phyloP scores from a whole-genome alignment of 2,329 filamentous ascomycete genomes.

The Drechmeria coniospora region DNA sequence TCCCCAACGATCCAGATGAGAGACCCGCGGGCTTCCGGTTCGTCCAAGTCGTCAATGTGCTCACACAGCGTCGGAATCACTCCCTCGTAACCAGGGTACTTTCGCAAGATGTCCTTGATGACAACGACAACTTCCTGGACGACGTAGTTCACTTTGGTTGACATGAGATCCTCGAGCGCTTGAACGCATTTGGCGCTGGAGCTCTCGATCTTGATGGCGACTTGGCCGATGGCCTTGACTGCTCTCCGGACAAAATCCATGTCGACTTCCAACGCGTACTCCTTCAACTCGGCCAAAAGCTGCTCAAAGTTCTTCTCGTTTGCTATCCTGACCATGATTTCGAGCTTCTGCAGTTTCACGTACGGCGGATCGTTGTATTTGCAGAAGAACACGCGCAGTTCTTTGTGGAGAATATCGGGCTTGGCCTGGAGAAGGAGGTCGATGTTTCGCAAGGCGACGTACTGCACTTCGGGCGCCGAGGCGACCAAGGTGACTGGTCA shows the following conservation, averaged over 20 bases:
- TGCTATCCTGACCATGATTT: slow-evolving; percentile 98
- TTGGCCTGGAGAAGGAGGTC: slow-evolving; percentile 91
- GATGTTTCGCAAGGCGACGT: slow-evolving; percentile 91
- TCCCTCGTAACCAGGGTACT: slow-evolving; percentile 94
- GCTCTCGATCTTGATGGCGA: slow-evolving; percentile 94
- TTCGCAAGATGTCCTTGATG: slow-evolving; percentile 95
- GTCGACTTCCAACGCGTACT: slow-evolving; percentile 94
- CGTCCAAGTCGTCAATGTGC: slow-evolving; percentile 92
- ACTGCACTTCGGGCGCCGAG: slow-evolving; percentile 92
- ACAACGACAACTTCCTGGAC: slow-evolving; percentile 98
- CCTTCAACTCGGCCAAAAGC: slow-evolving; percentile 82
- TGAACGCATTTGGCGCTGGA: slow-evolving; percentile 94
- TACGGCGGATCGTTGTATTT: slow-evolving; percentile 99
- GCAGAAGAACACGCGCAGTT: slow-evolving; percentile 97
- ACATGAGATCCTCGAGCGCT: slow-evolving; percentile 81
- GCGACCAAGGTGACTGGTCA: slow-evolving; percentile 76
- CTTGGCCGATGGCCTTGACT: slow-evolving; percentile 91
- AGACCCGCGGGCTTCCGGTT: slow-evolving; percentile 77
- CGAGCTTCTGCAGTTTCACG: slow-evolving; percentile 91
- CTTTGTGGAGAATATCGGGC: slow-evolving; percentile 91
- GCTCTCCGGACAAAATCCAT: slow-evolving; percentile 97
- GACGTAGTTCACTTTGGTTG: slow-evolving; percentile 97
- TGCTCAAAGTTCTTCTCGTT: slow-evolving; percentile 96
- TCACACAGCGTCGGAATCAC: slow-evolving; percentile 94
- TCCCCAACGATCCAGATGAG: slow-evolving; percentile 99